Percentiles rank a stretch among this genome's conserved stretches.
phyloP scores from a whole-genome alignment of 179 eudicot genomes.

The Beta corolliflora region DNA sequence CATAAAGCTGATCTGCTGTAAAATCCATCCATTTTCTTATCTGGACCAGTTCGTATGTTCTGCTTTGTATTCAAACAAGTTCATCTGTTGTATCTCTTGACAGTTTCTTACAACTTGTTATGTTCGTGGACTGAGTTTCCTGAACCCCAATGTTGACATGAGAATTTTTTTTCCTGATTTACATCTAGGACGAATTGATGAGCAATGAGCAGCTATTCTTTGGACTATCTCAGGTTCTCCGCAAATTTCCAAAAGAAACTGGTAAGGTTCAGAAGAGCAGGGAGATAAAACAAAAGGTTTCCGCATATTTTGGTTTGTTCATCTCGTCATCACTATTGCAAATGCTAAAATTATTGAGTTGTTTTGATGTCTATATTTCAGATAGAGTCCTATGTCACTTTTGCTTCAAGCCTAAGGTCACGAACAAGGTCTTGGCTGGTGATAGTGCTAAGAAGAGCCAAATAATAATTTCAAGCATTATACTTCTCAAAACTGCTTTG shows the following conservation, averaged over 20 bases:
- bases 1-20: neutral
- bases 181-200: slow-evolving; percentile 88
- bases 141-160: slow-evolving; percentile 2
- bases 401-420: slow-evolving; percentile 96
- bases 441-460: slow-evolving; percentile 83
- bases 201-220: slow-evolving; percentile 95
- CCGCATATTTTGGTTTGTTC: slow-evolving; percentile 11
- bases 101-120: neutral
- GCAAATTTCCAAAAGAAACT: slow-evolving; percentile 99
- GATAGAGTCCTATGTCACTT: slow-evolving; percentile 98
- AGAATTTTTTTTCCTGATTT: slow-evolving; percentile 10
- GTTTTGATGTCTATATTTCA: slow-evolving; percentile 38
- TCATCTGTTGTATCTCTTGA: neutral
- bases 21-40: neutral
- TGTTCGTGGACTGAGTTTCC: neutral
- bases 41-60: neutral
- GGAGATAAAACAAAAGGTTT: neutral
- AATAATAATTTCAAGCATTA: slow-evolving; percentile 84
- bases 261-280: slow-evolving; percentile 47
- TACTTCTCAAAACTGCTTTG: slow-evolving; percentile 95
- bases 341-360: neutral
- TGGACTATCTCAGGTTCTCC: slow-evolving; percentile 93
- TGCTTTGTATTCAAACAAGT: slow-evolving; percentile 2
- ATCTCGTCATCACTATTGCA: neutral
- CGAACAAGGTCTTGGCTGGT: slow-evolving; percentile 63